Conservation (phyloP, 169 alveolate genomes). For the Neospora caninum region DNA sequence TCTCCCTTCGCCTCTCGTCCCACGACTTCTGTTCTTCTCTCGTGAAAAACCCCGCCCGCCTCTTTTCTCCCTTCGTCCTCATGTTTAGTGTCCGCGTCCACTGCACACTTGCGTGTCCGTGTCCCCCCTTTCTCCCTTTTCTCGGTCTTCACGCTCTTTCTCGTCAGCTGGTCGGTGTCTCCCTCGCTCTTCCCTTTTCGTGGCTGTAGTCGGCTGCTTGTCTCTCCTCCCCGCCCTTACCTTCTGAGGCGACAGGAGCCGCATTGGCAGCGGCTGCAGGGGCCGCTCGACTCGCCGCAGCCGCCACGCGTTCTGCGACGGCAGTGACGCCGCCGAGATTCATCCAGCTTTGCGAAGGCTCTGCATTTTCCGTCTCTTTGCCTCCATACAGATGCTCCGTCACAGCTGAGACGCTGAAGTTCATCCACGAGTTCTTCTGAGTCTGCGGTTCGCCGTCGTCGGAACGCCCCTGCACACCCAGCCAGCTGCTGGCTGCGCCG, state of each 20-base stretch:
- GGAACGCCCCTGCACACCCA: neutral
- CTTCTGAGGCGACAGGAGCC: conserved; percentile 18
- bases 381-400: neutral
- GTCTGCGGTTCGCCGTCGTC: neutral
- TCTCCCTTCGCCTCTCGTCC: too few species aligned
- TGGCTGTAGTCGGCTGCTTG: too few species aligned
- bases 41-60: too few species aligned
- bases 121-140: too few species aligned
- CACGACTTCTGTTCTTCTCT: too few species aligned
- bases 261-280: neutral
- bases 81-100: neutral
- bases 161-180: too few species aligned
- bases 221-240: neutral
- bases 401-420: neutral
- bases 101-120: neutral
- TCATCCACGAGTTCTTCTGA: neutral
- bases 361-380: neutral
- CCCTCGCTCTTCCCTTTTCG: too few species aligned
- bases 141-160: too few species aligned
- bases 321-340: neutral
- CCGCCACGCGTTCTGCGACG: neutral
- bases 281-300: neutral
- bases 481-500: neutral
- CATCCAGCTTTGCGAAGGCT: neutral
- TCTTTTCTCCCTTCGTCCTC: neutral